These are phyloP conservation scores for Euphorbia lathyris DNA, from an alignment of 345 rosid species.

Conservation along the genomic window DNA sequence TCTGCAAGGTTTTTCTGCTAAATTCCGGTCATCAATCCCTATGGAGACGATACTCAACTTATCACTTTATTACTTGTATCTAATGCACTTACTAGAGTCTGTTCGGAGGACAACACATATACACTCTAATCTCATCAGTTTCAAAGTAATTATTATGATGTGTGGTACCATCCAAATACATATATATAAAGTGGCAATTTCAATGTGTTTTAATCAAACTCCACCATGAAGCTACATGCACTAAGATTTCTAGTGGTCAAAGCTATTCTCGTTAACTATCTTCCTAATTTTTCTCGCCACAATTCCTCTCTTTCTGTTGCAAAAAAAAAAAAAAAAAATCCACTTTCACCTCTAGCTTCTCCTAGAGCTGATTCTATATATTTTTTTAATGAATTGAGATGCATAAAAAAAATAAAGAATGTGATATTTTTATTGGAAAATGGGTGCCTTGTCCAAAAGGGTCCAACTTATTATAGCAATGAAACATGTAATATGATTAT, in stretches of 20 bases:
- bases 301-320: constrained; percentile 17
- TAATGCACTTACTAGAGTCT: too few species aligned
- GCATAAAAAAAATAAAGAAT: constrained; percentile 14
- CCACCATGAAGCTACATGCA: constrained; percentile 16
- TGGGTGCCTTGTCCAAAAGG: constrained; percentile 33
- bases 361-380: background rate
- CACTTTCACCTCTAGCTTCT: constrained; percentile 10
- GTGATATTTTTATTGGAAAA: constrained; percentile 37
- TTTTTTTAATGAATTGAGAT: background rate
- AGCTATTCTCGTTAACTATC: constrained; percentile 5
- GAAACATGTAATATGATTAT: constrained; percentile 31
- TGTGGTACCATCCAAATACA: background rate
- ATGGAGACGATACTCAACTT: too few species aligned
- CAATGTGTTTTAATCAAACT: constrained; percentile 1
- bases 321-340: too few species aligned
- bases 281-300: constrained; percentile 10
- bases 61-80: too few species aligned
- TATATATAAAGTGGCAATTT: background rate
- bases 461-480: constrained; percentile 36
- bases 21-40: too few species aligned
- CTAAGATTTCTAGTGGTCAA: constrained; percentile 4
- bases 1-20: too few species aligned
- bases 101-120: too few species aligned
- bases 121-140: background rate
- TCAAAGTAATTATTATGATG: background rate